A percentile compares a stretch with the other conserved stretches of the same genome.
These are phyloP conservation scores for Termitomyces sp. DNA, from an alignment of 768 basidiomycete genomes.

Conservation along the genomic window DNA sequence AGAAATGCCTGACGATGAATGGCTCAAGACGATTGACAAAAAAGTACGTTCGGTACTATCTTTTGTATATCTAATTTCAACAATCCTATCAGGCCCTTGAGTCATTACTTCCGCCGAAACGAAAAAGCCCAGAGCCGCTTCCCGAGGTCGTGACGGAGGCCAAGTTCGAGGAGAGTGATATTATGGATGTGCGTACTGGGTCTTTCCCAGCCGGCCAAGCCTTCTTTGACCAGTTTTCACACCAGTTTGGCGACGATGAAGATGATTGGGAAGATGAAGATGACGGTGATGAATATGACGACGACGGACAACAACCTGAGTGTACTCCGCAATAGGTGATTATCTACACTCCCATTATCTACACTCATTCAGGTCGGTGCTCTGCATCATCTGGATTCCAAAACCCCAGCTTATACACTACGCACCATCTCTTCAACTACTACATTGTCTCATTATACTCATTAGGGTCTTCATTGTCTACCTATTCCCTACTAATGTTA, in stretches of 20 bases:
- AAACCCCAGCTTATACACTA: not conserved
- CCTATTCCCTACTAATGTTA: conserved; percentile 14
- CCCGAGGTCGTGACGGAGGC: conserved; percentile 70
- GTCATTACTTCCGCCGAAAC: conserved; percentile 71
- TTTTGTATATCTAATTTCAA: not conserved
- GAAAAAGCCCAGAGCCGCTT: conserved; percentile 63
- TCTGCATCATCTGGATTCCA: not conserved
- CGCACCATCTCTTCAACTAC: not conserved
- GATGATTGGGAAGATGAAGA: conserved; percentile 71
- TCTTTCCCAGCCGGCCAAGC: conserved; percentile 67
- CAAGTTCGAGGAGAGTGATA: conserved; percentile 69
- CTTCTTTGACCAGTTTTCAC: conserved; percentile 75
- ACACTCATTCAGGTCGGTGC: not conserved
- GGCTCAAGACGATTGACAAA: conserved; percentile 63
- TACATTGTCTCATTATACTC: not conserved
- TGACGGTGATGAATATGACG: conserved; percentile 50
- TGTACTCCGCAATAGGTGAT: conserved; percentile 52
- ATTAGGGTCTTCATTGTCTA: conserved; percentile 2
- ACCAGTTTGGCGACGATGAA: conserved; percentile 68
- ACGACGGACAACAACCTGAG: conserved; percentile 36
- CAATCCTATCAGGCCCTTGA: conserved; percentile 47
- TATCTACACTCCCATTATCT: not conserved
- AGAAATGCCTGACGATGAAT: conserved; percentile 82
- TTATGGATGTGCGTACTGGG: conserved; percentile 79
- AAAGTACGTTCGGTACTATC: conserved; percentile 34